Evolutionary conservation across 495 filamentous ascomycete species (phyloP).

Genomic region (Beverwykella pulmonaria): DNA sequence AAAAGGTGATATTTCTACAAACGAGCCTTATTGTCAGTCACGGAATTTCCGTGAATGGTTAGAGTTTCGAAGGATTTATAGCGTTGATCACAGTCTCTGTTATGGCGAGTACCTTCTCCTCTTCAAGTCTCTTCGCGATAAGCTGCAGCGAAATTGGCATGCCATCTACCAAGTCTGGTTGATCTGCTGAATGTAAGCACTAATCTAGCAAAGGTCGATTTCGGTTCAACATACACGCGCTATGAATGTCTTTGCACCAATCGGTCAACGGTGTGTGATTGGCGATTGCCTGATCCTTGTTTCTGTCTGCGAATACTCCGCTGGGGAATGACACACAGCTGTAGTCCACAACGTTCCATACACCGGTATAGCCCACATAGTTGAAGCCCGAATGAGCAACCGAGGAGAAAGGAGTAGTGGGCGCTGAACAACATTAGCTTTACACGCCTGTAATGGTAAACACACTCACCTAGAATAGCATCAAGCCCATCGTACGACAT

Average conservation of each 20-base stretch:
- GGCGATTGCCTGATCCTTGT: conserved; percentile 32
- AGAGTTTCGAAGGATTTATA: conserved; percentile 12
- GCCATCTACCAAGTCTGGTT: conserved; percentile 57
- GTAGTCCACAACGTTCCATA: conserved; percentile 46
- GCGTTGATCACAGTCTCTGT: conserved; percentile 37
- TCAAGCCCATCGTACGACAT: conserved; percentile 39
- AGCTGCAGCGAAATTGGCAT: conserved; percentile 60
- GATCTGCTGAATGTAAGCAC: conserved; percentile 48
- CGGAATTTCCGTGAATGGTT: not conserved
- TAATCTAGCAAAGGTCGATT: not conserved
- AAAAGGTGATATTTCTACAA: conserved; percentile 10
- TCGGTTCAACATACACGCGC: conserved; percentile 27
- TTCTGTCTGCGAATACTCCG: conserved; percentile 38
- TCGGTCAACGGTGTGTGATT: conserved; percentile 26
- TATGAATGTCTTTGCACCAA: conserved; percentile 27
- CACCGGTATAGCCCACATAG: conserved; percentile 44
- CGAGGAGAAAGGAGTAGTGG: conserved; percentile 43
- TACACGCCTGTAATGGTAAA: not conserved
- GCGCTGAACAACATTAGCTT: conserved; percentile 20
- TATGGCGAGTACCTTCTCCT: conserved; percentile 52
- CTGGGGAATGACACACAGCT: conserved; percentile 41
- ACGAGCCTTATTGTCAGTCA: conserved; percentile 12
- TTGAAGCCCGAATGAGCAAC: conserved; percentile 41
- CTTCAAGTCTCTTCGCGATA: conserved; percentile 54
- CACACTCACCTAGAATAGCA: conserved; percentile 40